phyloP scores from a whole-genome alignment of 139 green algal species.

The Chlorella sp. region DNA sequence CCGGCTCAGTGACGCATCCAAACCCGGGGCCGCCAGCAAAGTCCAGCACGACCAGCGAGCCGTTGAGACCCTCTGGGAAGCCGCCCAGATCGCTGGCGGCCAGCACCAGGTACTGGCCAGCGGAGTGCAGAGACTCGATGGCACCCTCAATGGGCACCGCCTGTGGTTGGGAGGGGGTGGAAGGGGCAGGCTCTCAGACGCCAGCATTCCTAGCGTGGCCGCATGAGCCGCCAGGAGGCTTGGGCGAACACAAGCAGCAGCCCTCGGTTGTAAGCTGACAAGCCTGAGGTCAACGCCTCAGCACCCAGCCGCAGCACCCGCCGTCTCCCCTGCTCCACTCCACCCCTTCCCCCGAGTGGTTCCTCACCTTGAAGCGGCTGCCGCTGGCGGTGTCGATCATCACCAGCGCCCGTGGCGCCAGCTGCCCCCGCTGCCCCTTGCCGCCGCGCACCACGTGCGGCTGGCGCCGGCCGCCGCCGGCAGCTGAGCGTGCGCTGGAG shows the following conservation, averaged over 20 bases:
- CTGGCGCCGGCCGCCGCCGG: not conserved
- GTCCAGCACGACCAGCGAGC: constrained; percentile 38
- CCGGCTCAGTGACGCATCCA: not conserved
- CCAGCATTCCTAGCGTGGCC: no score
- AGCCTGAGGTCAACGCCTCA: no score
- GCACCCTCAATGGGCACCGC: constrained; percentile 27
- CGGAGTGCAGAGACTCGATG: constrained; percentile 24
- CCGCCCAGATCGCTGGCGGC: constrained; percentile 8
- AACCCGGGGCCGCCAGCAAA: constrained; percentile 7
- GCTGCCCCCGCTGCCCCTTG: not conserved
- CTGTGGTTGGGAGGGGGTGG: not conserved
- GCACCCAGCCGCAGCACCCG: no score
- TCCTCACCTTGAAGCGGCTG: constrained; percentile 27
- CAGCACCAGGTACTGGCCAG: constrained; percentile 31
- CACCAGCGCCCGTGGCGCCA: constrained; percentile 30
- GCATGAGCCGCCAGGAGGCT: no score
- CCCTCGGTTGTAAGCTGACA: no score
- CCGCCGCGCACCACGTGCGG: not conserved
- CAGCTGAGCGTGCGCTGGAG: not conserved
- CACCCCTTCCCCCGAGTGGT: no score
- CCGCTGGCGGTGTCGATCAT: constrained; percentile 35
- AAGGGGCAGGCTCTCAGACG: no score
- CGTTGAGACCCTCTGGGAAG: constrained; percentile 29
- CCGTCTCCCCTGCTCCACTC: no score
- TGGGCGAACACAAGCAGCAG: no score